Base-by-base conservation (phyloP, 805 yeast species). In the Saccharomyces jurei region DNA sequence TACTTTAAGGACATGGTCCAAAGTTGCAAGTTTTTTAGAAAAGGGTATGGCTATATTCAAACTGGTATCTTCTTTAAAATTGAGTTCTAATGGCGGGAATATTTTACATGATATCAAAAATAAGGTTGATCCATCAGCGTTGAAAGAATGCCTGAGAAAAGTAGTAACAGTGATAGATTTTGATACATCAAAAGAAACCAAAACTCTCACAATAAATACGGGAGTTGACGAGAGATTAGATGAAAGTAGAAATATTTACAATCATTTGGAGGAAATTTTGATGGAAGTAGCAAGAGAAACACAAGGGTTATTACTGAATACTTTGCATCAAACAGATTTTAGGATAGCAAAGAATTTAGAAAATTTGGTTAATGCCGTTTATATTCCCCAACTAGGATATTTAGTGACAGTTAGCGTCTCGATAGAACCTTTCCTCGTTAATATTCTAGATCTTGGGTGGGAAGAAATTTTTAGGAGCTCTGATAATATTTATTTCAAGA, bases 381-480 rank as follows among this genome's bases (percentile, higher is more conserved):
- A 77, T 57, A 72, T 77, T 27, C 81, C 81, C 2, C 80, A 77
- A 48, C 56, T 77, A 25, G 81, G 81, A 0, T 77, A 70, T 51
- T 57, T 77, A 46, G 61, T 74, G 0, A 67, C 73, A 0, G 50
- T 71, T 1, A 67, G 65, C 17, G 26, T 48, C 1, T 36, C 49
- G 4, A 47, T 56, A 10, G 58, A 53, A 17, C 41, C 50, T 1
- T 14, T 47, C 2, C 11, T 54, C 1, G 30, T 50, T 5, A 17
- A 47, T 6, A 46, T 50, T 0, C 47, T 53, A 0, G 57, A 58
- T 5, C 32, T 56, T 2, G 52, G 50, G 5, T 75, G 79, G 77
- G 61, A 62, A 4, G 72, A 71, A 54, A 62, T 71, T 0, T 77
- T 78, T 55, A 60, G 67, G 47, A 75, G 79, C 0, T 56, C 69